Conservation (phyloP, 768 basidiomycete genomes). For the Leucocoprinus leucothites region DNA sequence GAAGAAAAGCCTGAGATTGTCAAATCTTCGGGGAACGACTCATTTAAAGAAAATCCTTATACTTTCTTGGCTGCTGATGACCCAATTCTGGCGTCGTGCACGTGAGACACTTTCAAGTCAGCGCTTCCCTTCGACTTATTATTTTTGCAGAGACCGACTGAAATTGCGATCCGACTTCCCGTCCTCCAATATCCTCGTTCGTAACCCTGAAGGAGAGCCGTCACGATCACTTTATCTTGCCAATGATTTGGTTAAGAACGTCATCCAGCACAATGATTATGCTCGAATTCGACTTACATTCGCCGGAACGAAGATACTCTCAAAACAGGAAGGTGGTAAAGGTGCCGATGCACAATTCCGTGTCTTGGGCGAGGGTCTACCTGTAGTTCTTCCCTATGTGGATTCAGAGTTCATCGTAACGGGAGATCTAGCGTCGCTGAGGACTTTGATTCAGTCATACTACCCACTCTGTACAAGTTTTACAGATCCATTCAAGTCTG, state of each 20-base stretch:
- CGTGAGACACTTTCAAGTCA: constrained; percentile 47
- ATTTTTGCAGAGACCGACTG: constrained; percentile 57
- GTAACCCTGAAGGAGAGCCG: constrained; percentile 73
- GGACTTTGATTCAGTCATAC: constrained; percentile 67
- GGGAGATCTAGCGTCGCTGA: constrained; percentile 54
- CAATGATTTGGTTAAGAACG: constrained; percentile 78
- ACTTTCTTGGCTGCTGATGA: constrained; percentile 75
- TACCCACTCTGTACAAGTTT: constrained; percentile 77
- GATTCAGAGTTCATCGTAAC: constrained; percentile 59
- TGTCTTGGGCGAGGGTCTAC: constrained; percentile 81
- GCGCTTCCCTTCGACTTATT: neutral
- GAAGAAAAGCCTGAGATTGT: constrained; percentile 18
- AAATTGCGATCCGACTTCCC: constrained; percentile 73
- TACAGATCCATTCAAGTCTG: constrained; percentile 51
- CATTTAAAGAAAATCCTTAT: constrained; percentile 90
- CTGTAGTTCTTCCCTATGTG: constrained; percentile 80
- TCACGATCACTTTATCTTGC: constrained; percentile 85
- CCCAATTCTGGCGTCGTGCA: constrained; percentile 65
- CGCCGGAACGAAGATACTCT: constrained; percentile 92
- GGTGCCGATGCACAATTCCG: constrained; percentile 64
- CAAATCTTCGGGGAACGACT: constrained; percentile 24
- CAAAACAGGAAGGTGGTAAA: constrained; percentile 78
- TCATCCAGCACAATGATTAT: constrained; percentile 81
- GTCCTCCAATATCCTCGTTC: constrained; percentile 72
- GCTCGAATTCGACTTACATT: constrained; percentile 82